Evolutionary conservation across 176 grass and related monocot genomes (phyloP).

Genomic region (Sorghum bicolor): Sorghum_bicolor_NCBIv3 NC_012873.2:55105501-55106000

Average conservation of each 20-base stretch:
- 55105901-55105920: too few relatives aligned
- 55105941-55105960: too few relatives aligned
- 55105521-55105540: not conserved
- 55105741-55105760: too few relatives aligned
- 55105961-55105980: too few relatives aligned
- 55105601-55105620: not conserved
- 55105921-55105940: too few relatives aligned
- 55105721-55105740: too few relatives aligned
- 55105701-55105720: not conserved
- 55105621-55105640: not conserved
- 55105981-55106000: too few relatives aligned
- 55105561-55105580: not conserved
- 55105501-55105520: not conserved
- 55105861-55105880: too few relatives aligned
- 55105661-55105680: not conserved
- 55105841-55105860: too few relatives aligned
- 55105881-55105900: too few relatives aligned
- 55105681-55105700: not conserved
- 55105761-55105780: too few relatives aligned
- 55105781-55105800: not conserved
- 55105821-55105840: too few relatives aligned
- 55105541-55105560: not conserved
- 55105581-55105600: not conserved
- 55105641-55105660: not conserved
- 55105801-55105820: not conserved